Conservation (phyloP, 768 basidiomycete genomes). For the Mycena olivaceomarginata region DNA sequence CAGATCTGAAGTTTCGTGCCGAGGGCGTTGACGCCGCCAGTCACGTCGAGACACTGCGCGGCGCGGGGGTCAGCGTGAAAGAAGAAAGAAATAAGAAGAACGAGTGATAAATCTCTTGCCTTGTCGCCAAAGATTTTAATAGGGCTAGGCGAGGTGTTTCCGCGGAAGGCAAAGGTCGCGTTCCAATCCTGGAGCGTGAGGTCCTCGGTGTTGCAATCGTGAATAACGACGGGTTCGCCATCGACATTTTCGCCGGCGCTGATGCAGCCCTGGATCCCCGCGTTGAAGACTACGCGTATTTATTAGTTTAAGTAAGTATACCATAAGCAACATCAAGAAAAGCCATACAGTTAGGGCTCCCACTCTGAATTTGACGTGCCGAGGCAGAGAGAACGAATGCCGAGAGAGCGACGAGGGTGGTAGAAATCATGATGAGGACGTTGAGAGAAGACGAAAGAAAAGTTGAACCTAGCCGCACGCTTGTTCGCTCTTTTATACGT, state of each 20-base stretch:
- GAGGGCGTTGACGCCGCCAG: constrained; percentile 7
- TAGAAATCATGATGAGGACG: constrained; percentile 18
- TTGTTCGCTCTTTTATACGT: neutral
- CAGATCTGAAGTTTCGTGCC: constrained; percentile 34
- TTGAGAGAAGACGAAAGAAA: neutral
- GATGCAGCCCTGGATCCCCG: constrained; percentile 34
- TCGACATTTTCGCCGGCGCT: constrained; percentile 4
- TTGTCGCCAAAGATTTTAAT: constrained; percentile 20
- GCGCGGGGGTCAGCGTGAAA: neutral
- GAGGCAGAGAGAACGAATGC: constrained; percentile 30
- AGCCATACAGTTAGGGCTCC: constrained; percentile 17
- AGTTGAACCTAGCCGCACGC: neutral
- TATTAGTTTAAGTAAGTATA: no score
- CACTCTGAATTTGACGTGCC: constrained; percentile 12
- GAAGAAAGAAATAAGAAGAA: neutral
- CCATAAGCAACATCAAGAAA: no score
- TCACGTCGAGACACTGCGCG: constrained; percentile 26
- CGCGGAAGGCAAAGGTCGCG: constrained; percentile 3
- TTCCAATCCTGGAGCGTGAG: constrained; percentile 7
- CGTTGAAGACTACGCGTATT: constrained; percentile 12
- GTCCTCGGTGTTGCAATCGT: constrained; percentile 26
- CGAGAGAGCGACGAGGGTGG: constrained; percentile 27
- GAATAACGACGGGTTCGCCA: constrained; percentile 20
- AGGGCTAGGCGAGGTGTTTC: constrained; percentile 16
- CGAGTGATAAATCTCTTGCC: neutral